Conservation (phyloP, 495 filamentous ascomycete species). For the Aspergillus sclerotioniger region DNA sequence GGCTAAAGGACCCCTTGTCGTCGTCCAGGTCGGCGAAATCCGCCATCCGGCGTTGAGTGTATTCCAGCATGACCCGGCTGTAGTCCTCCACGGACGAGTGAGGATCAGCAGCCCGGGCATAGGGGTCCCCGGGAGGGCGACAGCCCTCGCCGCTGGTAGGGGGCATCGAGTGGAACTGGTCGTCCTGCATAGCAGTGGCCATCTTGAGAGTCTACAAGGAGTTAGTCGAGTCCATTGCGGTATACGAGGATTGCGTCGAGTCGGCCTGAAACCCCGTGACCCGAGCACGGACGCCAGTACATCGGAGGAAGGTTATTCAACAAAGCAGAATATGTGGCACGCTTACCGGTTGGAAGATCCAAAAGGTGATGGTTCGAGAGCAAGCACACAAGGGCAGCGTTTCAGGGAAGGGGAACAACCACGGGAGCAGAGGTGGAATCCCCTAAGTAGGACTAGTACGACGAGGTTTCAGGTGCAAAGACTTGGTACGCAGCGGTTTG, state of each 20-base stretch:
- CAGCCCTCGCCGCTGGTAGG: slow-evolving; percentile 19
- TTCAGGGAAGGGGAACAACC: too few species aligned
- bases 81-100: slow-evolving; percentile 42
- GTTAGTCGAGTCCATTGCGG: too few species aligned
- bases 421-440: background rate
- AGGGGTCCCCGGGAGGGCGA: slow-evolving; percentile 18
- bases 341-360: background rate
- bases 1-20: slow-evolving; percentile 22
- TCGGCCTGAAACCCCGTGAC: background rate
- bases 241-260: too few species aligned
- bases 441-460: slow-evolving; percentile 4
- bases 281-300: background rate
- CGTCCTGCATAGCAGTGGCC: slow-evolving; percentile 24
- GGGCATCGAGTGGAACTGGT: slow-evolving; percentile 22
- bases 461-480: background rate
- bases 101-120: slow-evolving; percentile 26
- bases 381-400: background rate
- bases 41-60: slow-evolving; percentile 46
- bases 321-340: background rate
- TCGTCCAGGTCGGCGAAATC: slow-evolving; percentile 36
- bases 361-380: background rate
- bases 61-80: slow-evolving; percentile 45
- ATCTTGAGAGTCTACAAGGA: slow-evolving; percentile 3
- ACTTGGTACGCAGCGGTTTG: background rate
- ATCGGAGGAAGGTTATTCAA: background rate